Evolutionary conservation across 2,329 filamentous ascomycete species (phyloP).

Genomic region (Trichophyton benhamiae): DNA sequence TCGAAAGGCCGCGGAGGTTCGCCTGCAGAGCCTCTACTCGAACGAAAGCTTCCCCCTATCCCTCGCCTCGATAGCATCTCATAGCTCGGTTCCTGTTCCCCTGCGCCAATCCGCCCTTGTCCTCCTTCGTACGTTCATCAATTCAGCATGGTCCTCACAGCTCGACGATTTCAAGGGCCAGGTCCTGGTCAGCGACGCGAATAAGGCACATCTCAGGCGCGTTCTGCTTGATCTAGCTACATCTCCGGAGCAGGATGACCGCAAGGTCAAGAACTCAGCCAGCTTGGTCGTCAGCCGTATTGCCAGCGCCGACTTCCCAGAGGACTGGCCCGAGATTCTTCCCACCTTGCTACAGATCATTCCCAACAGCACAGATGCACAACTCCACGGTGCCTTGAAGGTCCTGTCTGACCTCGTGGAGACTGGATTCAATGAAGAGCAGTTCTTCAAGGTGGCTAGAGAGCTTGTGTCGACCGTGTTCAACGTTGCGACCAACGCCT

Average conservation of each 20-base stretch:
- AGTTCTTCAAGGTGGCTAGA: constrained; percentile 82
- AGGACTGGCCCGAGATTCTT: constrained; percentile 84
- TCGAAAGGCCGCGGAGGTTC: constrained; percentile 75
- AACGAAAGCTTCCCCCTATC: constrained; percentile 62
- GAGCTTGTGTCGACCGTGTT: constrained; percentile 77
- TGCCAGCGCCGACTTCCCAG: constrained; percentile 81
- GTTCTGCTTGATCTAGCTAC: constrained; percentile 66
- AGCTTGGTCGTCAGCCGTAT: constrained; percentile 90
- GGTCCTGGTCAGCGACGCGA: constrained; percentile 57
- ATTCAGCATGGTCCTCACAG: constrained; percentile 68
- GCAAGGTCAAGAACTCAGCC: constrained; percentile 78
- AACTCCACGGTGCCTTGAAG: constrained; percentile 78
- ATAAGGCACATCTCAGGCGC: constrained; percentile 61
- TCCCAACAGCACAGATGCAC: constrained; percentile 59
- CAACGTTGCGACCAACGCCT: constrained; percentile 64
- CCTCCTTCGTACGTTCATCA: constrained; percentile 68
- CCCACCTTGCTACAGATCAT: constrained; percentile 68
- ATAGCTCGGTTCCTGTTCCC: constrained; percentile 58
- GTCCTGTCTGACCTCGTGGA: constrained; percentile 85
- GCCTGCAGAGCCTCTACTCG: constrained; percentile 58
- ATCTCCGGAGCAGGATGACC: constrained; percentile 56
- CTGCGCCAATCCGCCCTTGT: constrained; percentile 76
- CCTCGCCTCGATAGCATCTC: constrained; percentile 67
- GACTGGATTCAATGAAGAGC: constrained; percentile 82
- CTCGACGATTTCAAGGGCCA: constrained; percentile 58